Percentiles rank a stretch among this genome's conserved stretches.
phyloP scores from a whole-genome alignment of 768 basidiomycete genomes.

The Russula vinacea region DNA sequence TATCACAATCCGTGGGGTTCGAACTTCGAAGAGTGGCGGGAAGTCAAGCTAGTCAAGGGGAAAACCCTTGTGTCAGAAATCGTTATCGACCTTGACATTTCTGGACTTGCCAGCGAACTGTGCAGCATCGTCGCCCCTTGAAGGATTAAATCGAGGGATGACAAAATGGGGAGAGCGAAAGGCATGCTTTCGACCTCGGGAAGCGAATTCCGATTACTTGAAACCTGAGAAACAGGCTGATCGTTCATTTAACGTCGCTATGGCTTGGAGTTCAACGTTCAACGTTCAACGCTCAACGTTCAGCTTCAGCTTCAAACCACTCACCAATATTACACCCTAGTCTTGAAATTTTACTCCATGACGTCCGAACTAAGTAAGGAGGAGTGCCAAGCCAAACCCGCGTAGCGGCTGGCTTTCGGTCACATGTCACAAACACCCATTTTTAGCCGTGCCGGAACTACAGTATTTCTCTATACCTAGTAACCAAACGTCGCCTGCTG shows the following conservation, averaged over 20 bases:
- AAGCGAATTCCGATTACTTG: not conserved
- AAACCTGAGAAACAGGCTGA: not conserved
- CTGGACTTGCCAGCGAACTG: too few relatives aligned
- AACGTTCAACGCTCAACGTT: too few relatives aligned
- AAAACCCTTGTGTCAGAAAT: not conserved
- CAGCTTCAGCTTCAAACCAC: constrained; percentile 6
- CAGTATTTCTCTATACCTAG: too few relatives aligned
- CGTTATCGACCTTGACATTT: not conserved
- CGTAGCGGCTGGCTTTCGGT: too few relatives aligned
- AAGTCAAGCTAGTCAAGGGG: too few relatives aligned
- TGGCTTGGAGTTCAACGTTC: not conserved
- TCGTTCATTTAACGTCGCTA: not conserved
- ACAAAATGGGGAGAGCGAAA: constrained; percentile 13
- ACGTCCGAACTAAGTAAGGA: too few relatives aligned
- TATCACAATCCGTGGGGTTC: not conserved
- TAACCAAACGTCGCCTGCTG: too few relatives aligned
- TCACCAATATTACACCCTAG: not conserved
- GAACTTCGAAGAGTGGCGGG: not conserved
- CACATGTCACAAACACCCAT: too few relatives aligned
- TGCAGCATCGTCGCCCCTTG: too few relatives aligned
- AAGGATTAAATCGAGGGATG: not conserved
- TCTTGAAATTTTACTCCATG: too few relatives aligned
- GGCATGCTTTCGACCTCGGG: constrained; percentile 21
- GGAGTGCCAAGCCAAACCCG: too few relatives aligned
- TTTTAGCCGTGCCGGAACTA: too few relatives aligned